A percentile compares a stretch with the other conserved stretches of the same genome.
Evolutionary conservation across 441 rosid species (phyloP).

Genomic region (Macaranga tanarius): DNA sequence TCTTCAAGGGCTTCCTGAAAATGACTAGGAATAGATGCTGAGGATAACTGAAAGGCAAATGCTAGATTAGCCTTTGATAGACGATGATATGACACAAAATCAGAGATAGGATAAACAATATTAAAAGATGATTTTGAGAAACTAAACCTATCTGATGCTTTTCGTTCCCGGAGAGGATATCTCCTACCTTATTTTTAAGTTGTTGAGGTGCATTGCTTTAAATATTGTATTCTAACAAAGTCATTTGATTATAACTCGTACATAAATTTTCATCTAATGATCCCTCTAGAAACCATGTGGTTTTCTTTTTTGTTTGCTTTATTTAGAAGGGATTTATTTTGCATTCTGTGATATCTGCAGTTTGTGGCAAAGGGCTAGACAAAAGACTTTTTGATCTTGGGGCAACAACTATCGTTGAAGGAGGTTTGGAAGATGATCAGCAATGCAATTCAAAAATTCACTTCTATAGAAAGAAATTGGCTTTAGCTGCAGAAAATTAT

Average conservation of each 20-base stretch:
- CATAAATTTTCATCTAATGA: not conserved
- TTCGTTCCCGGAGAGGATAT: too few relatives aligned
- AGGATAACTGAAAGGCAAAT: constrained; percentile 10
- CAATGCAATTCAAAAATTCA: constrained; percentile 28
- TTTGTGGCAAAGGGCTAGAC: constrained; percentile 94
- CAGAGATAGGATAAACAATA: not conserved
- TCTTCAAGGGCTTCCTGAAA: constrained; percentile 17
- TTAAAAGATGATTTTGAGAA: constrained; percentile 9
- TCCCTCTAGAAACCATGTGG: not conserved
- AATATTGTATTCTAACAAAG: constrained; percentile 1
- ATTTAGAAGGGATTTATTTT: too few relatives aligned
- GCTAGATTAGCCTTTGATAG: constrained; percentile 6
- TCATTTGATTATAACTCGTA: not conserved
- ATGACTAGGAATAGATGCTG: constrained; percentile 1
- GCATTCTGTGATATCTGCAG: constrained; percentile 43
- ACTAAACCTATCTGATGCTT: too few relatives aligned
- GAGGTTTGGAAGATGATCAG: constrained; percentile 95
- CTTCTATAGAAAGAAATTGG: not conserved
- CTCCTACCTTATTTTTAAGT: too few relatives aligned
- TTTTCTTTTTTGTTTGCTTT: constrained; percentile 6
- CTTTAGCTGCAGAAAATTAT: constrained; percentile 9
- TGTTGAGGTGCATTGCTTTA: not conserved
- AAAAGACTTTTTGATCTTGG: constrained; percentile 88
- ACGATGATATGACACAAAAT: constrained; percentile 6
- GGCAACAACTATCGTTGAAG: constrained; percentile 59